These are phyloP conservation scores for Porphyrellus cyaneotinctus DNA, from an alignment of 768 basidiomycete genomes.

Conservation along the genomic window DNA sequence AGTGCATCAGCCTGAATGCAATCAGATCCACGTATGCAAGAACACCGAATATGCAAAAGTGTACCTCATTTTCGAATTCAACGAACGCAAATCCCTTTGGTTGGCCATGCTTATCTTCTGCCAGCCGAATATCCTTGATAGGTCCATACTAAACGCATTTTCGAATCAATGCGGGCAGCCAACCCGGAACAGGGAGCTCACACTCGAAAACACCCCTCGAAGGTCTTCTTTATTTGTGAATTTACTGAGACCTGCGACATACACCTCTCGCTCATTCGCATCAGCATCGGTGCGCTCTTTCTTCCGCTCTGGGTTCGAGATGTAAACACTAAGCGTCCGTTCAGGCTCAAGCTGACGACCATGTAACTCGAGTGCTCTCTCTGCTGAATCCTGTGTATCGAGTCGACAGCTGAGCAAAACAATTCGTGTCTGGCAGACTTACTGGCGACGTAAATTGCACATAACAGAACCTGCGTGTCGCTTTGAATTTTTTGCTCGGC, in stretches of 20 bases:
- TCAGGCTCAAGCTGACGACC: conserved; percentile 70
- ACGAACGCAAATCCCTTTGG: conserved; percentile 89
- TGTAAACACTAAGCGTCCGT: conserved; percentile 65
- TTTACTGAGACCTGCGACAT: conserved; percentile 81
- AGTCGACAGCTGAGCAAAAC: not conserved
- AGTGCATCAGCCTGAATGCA: conserved; percentile 59
- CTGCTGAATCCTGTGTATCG: conserved; percentile 53
- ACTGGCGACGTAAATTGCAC: conserved; percentile 87
- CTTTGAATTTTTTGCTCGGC: conserved; percentile 97
- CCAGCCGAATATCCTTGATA: conserved; percentile 78
- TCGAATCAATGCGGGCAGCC: conserved; percentile 3
- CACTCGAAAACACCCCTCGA: conserved; percentile 70
- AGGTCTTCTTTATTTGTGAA: conserved; percentile 77
- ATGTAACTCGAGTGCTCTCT: conserved; percentile 76
- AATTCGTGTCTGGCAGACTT: conserved; percentile 26
- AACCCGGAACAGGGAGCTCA: conserved; percentile 34
- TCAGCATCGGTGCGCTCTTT: conserved; percentile 88
- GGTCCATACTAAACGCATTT: conserved; percentile 60
- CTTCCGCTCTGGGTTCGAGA: conserved; percentile 88
- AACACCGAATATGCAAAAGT: not conserved
- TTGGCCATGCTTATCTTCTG: conserved; percentile 62
- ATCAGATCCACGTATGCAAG: not conserved
- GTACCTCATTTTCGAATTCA: conserved; percentile 81
- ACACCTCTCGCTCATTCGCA: conserved; percentile 80
- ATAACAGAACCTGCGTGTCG: conserved; percentile 88